Evolutionary conservation across 345 rosid species (phyloP).

Genomic region (Gynandropsis gynandra): DNA sequence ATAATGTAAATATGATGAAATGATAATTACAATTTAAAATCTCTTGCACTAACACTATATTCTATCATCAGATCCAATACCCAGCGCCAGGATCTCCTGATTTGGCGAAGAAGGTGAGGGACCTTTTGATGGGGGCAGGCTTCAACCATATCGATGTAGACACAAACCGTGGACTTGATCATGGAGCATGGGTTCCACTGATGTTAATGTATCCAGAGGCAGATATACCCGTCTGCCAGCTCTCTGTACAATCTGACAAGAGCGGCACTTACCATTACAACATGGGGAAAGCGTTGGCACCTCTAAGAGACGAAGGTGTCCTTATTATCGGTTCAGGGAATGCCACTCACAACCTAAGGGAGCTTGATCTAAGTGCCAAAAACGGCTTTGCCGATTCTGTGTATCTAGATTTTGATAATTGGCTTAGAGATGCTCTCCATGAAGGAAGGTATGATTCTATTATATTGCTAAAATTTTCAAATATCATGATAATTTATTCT

Average conservation of each 20-base stretch:
- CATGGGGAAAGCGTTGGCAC: slow-evolving; percentile 81
- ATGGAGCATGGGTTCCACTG: slow-evolving; percentile 93
- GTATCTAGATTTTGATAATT: slow-evolving; percentile 74
- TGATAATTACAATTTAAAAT: no score
- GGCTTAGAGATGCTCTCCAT: slow-evolving; percentile 77
- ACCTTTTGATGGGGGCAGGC: slow-evolving; percentile 41
- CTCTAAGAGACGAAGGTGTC: slow-evolving; percentile 76
- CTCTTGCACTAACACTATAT: no score
- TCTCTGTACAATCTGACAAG: slow-evolving; percentile 56
- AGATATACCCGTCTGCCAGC: slow-evolving; percentile 75
- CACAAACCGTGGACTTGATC: slow-evolving; percentile 71
- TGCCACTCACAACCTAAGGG: slow-evolving; percentile 67
- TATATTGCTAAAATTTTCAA: background rate
- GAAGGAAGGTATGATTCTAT: slow-evolving; percentile 56
- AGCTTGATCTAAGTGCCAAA: slow-evolving; percentile 13
- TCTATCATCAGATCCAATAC: slow-evolving; percentile 53
- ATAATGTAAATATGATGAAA: no score
- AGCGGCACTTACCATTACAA: slow-evolving; percentile 68
- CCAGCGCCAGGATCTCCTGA: slow-evolving; percentile 89
- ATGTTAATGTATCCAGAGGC: slow-evolving; percentile 95
- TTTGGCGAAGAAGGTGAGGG: slow-evolving; percentile 68
- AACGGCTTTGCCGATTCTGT: slow-evolving; percentile 37
- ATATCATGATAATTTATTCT: no score
- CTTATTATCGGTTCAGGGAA: slow-evolving; percentile 85
- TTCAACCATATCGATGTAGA: slow-evolving; percentile 56